Evolutionary conservation across 495 filamentous ascomycete genomes (phyloP).

Genomic region (Talaromyces trachyspermus): DNA sequence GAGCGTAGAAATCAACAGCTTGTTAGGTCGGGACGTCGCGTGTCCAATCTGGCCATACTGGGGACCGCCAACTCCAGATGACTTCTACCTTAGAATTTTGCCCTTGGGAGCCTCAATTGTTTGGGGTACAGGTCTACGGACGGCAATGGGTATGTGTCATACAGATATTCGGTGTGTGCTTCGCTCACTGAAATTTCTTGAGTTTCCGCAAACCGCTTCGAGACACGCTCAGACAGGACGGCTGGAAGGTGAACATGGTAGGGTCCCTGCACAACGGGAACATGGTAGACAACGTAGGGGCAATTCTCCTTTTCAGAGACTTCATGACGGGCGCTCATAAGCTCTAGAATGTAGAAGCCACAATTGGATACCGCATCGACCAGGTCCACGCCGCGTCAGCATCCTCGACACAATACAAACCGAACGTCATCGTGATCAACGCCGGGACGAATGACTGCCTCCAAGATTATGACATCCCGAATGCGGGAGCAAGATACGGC

Average conservation of each 20-base stretch:
- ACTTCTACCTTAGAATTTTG: slow-evolving; percentile 14
- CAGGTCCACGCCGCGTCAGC: not conserved
- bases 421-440: slow-evolving; percentile 43
- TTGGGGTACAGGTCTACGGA: slow-evolving; percentile 41
- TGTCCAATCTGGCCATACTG: no score
- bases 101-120: slow-evolving; percentile 54
- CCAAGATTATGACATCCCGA: slow-evolving; percentile 24
- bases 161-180: not conserved
- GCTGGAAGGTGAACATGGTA: slow-evolving; percentile 44
- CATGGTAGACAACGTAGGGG: slow-evolving; percentile 41
- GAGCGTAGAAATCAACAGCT: no score
- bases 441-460: slow-evolving; percentile 46
- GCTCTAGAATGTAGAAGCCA: not conserved
- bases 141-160: slow-evolving; percentile 32
- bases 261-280: slow-evolving; percentile 36
- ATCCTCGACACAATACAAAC: slow-evolving; percentile 17
- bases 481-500: slow-evolving; percentile 20
- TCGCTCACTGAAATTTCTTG: not conserved
- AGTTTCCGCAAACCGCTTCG: slow-evolving; percentile 40
- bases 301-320: not conserved
- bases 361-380: not conserved
- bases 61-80: no score
- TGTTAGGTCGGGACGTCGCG: no score
- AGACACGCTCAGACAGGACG: slow-evolving; percentile 25
- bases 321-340: not conserved